phyloP scores from a whole-genome alignment of 805 yeast species.

The Kluyveromyces dobzhanskii region DNA sequence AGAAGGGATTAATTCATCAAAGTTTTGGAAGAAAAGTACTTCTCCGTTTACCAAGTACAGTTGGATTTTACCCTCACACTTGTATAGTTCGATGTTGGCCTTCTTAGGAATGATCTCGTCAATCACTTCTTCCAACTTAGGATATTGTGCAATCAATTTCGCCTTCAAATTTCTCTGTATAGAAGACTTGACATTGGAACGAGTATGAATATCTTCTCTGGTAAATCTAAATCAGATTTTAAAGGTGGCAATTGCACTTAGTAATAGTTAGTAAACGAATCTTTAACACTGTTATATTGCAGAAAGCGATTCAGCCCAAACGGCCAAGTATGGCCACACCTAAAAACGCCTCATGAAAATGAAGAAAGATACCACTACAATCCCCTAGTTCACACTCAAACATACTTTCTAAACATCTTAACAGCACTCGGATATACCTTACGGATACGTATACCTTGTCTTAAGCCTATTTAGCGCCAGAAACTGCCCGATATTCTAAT shows the following conservation, averaged over 20 bases:
- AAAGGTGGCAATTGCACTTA: no score
- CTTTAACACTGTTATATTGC: no score
- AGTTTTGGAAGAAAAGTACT: conserved; percentile 72
- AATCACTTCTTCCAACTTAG: conserved; percentile 62
- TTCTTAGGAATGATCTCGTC: conserved; percentile 86
- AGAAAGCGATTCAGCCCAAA: no score
- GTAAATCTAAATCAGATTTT: conserved; percentile 46
- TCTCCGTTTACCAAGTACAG: conserved; percentile 66
- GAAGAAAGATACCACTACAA: no score
- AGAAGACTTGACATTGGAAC: conserved; percentile 87
- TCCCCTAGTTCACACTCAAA: no score
- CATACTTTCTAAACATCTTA: conserved; percentile 9
- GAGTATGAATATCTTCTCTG: conserved; percentile 80
- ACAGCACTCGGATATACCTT: no score
- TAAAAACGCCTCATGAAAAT: no score
- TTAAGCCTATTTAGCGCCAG: no score
- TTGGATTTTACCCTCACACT: conserved; percentile 86
- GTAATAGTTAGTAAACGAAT: no score
- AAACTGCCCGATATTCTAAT: no score
- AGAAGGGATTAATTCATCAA: conserved; percentile 69
- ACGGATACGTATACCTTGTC: no score
- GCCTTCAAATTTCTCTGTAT: conserved; percentile 84
- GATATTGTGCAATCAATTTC: conserved; percentile 65
- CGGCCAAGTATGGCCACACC: no score
- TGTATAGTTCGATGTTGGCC: conserved; percentile 66